phyloP scores from a whole-genome alignment of 305 asterid genomes.

The Fraxinus floribunda region DNA sequence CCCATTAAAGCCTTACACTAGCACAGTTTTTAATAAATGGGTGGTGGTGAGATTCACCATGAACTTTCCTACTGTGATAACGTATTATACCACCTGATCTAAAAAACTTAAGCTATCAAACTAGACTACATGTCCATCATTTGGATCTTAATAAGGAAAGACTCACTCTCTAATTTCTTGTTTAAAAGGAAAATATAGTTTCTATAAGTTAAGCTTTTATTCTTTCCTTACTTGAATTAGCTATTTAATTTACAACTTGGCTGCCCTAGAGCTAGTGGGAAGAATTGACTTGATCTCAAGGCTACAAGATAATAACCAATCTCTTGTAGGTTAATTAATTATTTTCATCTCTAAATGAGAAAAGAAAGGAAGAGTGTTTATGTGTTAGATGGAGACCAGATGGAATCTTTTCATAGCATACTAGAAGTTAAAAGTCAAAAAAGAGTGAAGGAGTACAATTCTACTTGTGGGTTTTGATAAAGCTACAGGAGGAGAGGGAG shows the following conservation, averaged over 20 bases:
- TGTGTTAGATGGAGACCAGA: background rate
- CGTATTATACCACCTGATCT: background rate
- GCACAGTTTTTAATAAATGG: background rate
- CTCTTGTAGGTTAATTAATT: background rate
- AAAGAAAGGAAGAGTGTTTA: background rate
- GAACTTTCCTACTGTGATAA: background rate
- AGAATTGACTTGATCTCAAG: background rate
- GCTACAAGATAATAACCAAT: background rate
- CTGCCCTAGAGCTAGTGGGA: background rate
- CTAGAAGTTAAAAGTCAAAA: background rate
- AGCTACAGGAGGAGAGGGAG: background rate
- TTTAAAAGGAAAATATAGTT: background rate
- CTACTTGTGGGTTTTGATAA: background rate
- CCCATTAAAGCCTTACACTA: background rate
- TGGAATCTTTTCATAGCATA: background rate
- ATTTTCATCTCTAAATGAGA: background rate
- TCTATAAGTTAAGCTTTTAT: background rate
- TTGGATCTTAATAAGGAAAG: background rate
- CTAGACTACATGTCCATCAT: background rate
- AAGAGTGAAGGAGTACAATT: background rate
- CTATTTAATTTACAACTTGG: background rate
- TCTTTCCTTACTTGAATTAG: background rate
- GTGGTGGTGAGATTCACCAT: background rate
- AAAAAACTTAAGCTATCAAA: background rate
- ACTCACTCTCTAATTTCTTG: background rate